Base-by-base conservation (phyloP, 768 basidiomycete species). In the Boletus rubescentipes region DNA sequence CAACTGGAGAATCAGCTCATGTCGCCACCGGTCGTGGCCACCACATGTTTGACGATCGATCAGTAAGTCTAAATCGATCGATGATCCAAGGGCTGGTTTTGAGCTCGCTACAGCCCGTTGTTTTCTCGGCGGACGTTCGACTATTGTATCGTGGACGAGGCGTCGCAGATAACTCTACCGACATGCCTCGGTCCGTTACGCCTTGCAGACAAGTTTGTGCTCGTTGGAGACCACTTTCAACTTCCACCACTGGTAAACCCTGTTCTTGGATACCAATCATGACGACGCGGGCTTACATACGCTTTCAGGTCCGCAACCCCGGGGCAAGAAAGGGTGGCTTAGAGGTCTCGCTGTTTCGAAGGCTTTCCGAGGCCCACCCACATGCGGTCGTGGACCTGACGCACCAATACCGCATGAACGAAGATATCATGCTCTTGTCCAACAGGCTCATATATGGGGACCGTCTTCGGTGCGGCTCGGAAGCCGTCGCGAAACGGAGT, bases 171-270 rank as follows among this genome's bases (percentile, higher is more conserved):
- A 58, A 98, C 97, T 0, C 72, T 98, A 2, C 97, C 97, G 0
- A 96, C 94, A 0, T 98, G 93, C 63, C 76, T 98, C 1, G 97
- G 97, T 6, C 97, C 97, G 0, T 74, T 98, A 4, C 85, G 94
- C 1, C 91, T 87, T 62, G 93, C 95, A 2, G 82, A 93, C 46
- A 91, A 80, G 38, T 99, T 98, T 60, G 83, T 98, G 5, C 85
- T 98, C 12, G 96, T 98, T 16, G 97, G 97, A 8, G 97, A 98
- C 66, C 97, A 99, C 72, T 93, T 89, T 74, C 97, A 99, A 64
- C 83, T 99, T 2, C 96, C 96, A 10, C 97, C 97, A 0, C 79
- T 98, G 37, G 96, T 96, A 61, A 53, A 80, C 61, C 2, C 3
- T 14, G 2, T 38, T 20, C 31, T 49, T 26, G 16, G 36, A 38